These are phyloP conservation scores for Citrullus colocynthis DNA, from an alignment of 306 rosid genomes.

Conservation along the genomic window DNA sequence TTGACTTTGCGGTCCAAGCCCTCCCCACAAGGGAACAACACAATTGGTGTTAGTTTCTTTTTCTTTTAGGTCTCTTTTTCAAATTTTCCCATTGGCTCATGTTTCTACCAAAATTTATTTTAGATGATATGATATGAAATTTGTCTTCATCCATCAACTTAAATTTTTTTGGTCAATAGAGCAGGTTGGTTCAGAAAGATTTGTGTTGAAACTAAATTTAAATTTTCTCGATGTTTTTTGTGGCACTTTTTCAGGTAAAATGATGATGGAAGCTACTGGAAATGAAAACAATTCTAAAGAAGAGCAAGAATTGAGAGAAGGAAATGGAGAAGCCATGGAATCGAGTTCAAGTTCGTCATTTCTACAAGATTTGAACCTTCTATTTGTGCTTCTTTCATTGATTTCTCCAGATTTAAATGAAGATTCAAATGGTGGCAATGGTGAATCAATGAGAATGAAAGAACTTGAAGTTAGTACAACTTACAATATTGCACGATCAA, in stretches of 20 bases:
- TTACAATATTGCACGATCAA: neutral
- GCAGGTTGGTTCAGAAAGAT: no score
- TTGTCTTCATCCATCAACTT: no score
- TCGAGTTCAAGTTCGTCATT: constrained; percentile 16
- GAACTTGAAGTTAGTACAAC: constrained; percentile 9
- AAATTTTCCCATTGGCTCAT: neutral
- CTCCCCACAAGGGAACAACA: neutral
- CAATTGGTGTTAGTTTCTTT: neutral
- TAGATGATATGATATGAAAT: no score
- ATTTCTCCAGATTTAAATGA: constrained; percentile 18
- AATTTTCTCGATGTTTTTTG: neutral
- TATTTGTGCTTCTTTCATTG: constrained; percentile 33
- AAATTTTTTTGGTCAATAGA: no score
- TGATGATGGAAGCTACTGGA: constrained; percentile 11
- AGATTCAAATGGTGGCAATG: neutral
- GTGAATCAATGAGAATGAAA: neutral
- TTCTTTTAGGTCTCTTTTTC: neutral
- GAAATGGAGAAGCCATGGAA: constrained; percentile 3
- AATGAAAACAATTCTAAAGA: constrained; percentile 3
- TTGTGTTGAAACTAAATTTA: neutral
- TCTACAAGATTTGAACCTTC: constrained; percentile 28
- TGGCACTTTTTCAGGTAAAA: neutral
- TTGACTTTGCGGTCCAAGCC: neutral
- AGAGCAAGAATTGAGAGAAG: constrained; percentile 1
- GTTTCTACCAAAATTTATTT: neutral